Evolutionary conservation across 164 flowering plant species (phyloP).

Genomic region (Kingdonia uniflora): DNA sequence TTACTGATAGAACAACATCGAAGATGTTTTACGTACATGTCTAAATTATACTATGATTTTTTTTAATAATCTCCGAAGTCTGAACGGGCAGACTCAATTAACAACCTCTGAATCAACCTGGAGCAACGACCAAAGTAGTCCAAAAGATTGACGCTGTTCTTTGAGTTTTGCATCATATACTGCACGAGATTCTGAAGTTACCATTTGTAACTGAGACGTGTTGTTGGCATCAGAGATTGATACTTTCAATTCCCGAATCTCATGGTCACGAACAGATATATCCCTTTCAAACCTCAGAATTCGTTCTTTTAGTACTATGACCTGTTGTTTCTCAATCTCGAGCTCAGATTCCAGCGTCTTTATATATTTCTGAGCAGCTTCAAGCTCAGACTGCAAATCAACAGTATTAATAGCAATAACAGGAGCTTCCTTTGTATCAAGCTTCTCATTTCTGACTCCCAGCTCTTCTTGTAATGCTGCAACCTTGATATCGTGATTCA

Average conservation of each 20-base stretch:
- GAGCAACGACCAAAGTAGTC: too few relatives aligned
- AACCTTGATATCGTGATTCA: constrained; percentile 20
- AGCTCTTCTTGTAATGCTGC: constrained; percentile 35
- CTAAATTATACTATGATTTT: too few relatives aligned
- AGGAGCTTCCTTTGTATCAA: constrained; percentile 13
- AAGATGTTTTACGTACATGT: too few relatives aligned
- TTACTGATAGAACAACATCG: too few relatives aligned
- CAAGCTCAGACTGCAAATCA: constrained; percentile 11
- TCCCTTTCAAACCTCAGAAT: constrained; percentile 15
- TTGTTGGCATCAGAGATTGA: constrained; percentile 38
- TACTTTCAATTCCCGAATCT: constrained; percentile 36
- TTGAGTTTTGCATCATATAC: too few relatives aligned
- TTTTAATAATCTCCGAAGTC: too few relatives aligned
- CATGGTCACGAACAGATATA: constrained; percentile 37
- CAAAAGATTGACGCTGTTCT: too few relatives aligned
- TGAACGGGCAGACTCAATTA: too few relatives aligned
- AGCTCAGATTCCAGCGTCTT: constrained; percentile 14
- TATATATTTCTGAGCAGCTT: constrained; percentile 6
- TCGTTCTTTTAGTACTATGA: constrained; percentile 16
- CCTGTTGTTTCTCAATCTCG: constrained; percentile 14
- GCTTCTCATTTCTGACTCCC: constrained; percentile 24
- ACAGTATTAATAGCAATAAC: constrained; percentile 9
- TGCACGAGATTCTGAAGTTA: too few relatives aligned
- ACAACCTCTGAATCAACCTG: too few relatives aligned
- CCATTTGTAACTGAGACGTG: constrained; percentile 14